A percentile compares a stretch with the other conserved stretches of the same genome.
phyloP scores from a whole-genome alignment of 139 green algal species.

The Yamagishiella unicocca region DNA sequence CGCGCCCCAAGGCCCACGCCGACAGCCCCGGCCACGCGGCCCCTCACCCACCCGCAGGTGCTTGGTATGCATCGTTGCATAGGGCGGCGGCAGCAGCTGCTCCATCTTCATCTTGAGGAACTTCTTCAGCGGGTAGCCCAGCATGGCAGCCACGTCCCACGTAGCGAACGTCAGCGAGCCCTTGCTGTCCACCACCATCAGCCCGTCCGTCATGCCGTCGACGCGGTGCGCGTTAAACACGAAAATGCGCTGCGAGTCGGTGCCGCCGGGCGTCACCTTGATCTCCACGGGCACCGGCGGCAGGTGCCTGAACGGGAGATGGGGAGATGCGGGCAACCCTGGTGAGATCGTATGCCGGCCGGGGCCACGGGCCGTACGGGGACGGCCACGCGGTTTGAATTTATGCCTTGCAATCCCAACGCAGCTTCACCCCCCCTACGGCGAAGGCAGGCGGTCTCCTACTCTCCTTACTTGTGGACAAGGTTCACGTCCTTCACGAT shows the following conservation, averaged over 20 bases:
- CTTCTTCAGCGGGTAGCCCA: conserved; percentile 19
- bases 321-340: too few relatives aligned
- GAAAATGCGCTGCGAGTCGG: conserved; percentile 41
- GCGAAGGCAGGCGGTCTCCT: too few relatives aligned
- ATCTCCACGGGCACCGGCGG: conserved; percentile 7
- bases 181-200: conserved; percentile 31
- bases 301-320: conserved; percentile 14
- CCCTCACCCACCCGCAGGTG: neutral
- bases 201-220: neutral
- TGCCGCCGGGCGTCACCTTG: conserved; percentile 32
- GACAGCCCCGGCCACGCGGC: too few relatives aligned
- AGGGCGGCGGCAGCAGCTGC: conserved; percentile 36
- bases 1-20: too few relatives aligned
- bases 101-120: conserved; percentile 37
- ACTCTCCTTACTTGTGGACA: conserved; percentile 29
- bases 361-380: too few relatives aligned
- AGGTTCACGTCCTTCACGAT: neutral
- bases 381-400: too few relatives aligned
- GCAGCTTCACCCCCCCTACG: too few relatives aligned
- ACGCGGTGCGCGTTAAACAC: conserved; percentile 44
- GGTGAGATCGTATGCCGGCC: too few relatives aligned
- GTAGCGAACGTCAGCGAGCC: conserved; percentile 33
- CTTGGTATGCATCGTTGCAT: neutral
- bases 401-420: too few relatives aligned
- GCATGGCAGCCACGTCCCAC: conserved; percentile 45